Evolutionary conservation across 2,329 filamentous ascomycete genomes (phyloP).

Genomic region (Colletotrichum graminicola): DNA sequence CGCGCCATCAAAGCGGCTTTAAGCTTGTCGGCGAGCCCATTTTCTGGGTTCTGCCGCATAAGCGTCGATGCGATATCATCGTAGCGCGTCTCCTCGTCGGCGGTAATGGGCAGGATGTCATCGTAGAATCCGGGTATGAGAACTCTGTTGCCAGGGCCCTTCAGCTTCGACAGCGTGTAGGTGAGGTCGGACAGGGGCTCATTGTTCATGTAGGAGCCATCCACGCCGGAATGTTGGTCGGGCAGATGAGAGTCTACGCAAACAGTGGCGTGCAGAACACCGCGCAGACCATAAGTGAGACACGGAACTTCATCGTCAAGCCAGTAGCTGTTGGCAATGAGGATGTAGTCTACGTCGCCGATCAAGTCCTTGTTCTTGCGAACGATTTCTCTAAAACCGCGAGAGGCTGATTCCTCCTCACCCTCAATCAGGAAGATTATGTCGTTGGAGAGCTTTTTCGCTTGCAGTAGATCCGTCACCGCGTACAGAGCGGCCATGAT

Average conservation of each 20-base stretch:
- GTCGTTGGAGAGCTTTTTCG: conserved; percentile 87
- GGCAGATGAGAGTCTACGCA: conserved; percentile 88
- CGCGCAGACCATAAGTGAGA: conserved; percentile 91
- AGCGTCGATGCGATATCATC: conserved; percentile 85
- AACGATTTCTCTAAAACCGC: conserved; percentile 89
- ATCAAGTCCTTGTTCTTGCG: conserved; percentile 85
- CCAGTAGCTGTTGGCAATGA: conserved; percentile 99
- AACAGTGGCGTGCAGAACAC: conserved; percentile 92
- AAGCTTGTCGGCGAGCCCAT: conserved; percentile 73
- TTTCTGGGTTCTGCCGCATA: conserved; percentile 75
- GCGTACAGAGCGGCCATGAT: conserved; percentile 95
- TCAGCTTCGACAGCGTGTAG: conserved; percentile 82
- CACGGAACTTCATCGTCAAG: conserved; percentile 96
- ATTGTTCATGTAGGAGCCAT: conserved; percentile 89
- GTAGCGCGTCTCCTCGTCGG: conserved; percentile 83
- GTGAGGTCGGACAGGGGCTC: conserved; percentile 95
- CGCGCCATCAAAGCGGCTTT: conserved; percentile 89
- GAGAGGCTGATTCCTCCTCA: conserved; percentile 94
- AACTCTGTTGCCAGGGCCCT: conserved; percentile 83
- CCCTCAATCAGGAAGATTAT: conserved; percentile 96
- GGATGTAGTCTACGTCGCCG: conserved; percentile 91
- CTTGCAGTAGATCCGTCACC: conserved; percentile 87
- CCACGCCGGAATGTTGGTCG: conserved; percentile 96
- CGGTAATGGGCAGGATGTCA: conserved; percentile 79
- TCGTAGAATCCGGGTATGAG: conserved; percentile 92